Base-by-base conservation (phyloP, 192 early-diverging fungal species). In the Helicostylum pulchrum region DNA sequence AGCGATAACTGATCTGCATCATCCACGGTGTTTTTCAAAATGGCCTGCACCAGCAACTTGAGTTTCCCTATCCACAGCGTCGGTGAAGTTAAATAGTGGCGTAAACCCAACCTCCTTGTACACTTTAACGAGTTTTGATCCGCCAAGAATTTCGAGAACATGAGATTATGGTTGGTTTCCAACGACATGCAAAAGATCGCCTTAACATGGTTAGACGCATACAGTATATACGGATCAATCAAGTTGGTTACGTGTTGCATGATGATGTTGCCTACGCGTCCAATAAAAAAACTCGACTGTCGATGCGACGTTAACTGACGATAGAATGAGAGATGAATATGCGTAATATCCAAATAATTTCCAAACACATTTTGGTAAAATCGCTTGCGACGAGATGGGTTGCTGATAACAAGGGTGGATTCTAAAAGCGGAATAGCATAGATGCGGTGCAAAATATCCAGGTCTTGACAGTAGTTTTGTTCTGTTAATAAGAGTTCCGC, bases 1-100 rank as follows among this genome's bases (percentile, higher is more conserved):
- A 70, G 36, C 10, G 48, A 23, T 2, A 30, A 6, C 54, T 31
- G 20, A 30, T 69, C 53, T 0, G 9, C 19, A 15, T 43, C 46
- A 7, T 30, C 46, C 3, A 34, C 26, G 34, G 68, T 70, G 15
- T 61, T 30, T 31, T 70, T 70, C 11, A 64, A 14, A 4, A 70
- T 50, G 11, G 68, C 68, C 11, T 55, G 32, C 4, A 70, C 47
- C 2, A 70, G 32, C 9, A 70, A 17, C 23, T 53, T 51, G 1
- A 57, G 20, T 49, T 55, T 62, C 1, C 68, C 68, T 7, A 70
- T 63, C 52, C 68, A 55, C 15, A 70, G 34, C 0, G 68, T 70
- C 0, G 68, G 68, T 7, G 42, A 20, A 2, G 53, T 58, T 12
- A 70, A 23, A 6, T 57, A 70, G 39, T 70, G 68, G 3, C 46